Evolutionary conservation across 805 yeast species (phyloP), one percentile per base, ranked within the genome.

Genomic region (Saccharomyces eubayanus): DNA sequence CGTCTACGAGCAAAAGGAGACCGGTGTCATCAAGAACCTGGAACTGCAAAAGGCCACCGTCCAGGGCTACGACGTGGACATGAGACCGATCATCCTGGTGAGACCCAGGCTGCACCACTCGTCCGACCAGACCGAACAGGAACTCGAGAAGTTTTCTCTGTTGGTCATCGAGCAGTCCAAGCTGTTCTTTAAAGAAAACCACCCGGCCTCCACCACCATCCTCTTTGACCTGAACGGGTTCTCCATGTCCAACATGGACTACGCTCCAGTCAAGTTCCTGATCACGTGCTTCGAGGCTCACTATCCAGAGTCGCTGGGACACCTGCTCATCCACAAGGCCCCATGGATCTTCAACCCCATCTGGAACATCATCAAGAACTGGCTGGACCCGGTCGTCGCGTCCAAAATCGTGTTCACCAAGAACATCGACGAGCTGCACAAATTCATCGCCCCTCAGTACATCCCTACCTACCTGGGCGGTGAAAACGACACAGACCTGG

Each of bases 371-470:
- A 83, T 94, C 62, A 89, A 89, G 70, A 84, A 85, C 62, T 92
- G 97, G 98, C 76, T 92, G 54, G 98, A 94, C 67, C 98, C 98
- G 2, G 97, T 89, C 27, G 97, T 92, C 53, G 96, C 97, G 0
- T 78, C 92, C 28, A 92, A 92, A 71, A 89, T 94, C 62, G 80
- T 81, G 47, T 94, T 92, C 72, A 87, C 96, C 27, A 85, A 87
- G 64, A 76, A 75, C 59, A 67, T 74, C 28, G 79, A 82, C 53
- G 97, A 94, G 53, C 71, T 92, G 62, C 75, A 74, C 48, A 77
- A 85, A 60, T 81, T 74, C 67, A 81, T 92, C 43, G 83, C 80
- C 47, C 65, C 71, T 29, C 73, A 80, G 28, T 75, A 80, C 62
- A 77, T 94, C 57, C 91, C 96, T 30, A 72, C 75, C 58, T 80